Evolutionary conservation across 2,329 filamentous ascomycete species (phyloP), one percentile per base, ranked within the genome.

Genomic region (Lecanicillium sp.): DNA sequence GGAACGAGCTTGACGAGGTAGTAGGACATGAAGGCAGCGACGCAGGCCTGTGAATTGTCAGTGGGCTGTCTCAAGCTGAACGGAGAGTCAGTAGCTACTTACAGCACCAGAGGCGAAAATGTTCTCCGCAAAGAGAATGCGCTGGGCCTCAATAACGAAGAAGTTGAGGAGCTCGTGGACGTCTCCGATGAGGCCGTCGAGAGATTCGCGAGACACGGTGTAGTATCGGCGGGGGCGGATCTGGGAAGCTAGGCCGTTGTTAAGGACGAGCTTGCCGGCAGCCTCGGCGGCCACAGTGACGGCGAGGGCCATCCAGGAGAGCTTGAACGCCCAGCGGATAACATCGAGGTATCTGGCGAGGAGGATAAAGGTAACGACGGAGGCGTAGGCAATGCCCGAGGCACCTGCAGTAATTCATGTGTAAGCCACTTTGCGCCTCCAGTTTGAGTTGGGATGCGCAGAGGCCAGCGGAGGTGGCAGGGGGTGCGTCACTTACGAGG

Each of bases 121-220:
- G 50, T 83, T 84, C 69, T 84, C 81, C 31, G 72, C 79, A 48
- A 79, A 84, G 41, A 84, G 54, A 48, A 84, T 74, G 45, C 79
- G 72, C 66, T 84, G 81, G 36, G 71, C 66, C 65, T 84, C 81
- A 41, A 84, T 81, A 44, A 82, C 69, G 50, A 84, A 79, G 60
- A 84, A 84, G 69, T 84, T 84, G 62, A 80, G 59, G 43, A 84
- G 69, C 61, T 84, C 79, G 53, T 82, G 74, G 29, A 79, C 64
- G 47, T 84, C 80, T 41, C 75, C 76, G 49, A 81, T 72, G 46
- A 79, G 49, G 41, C 62, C 58, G 50, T 84, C 75, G 29, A 84
- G 60, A 6, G 75, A 77, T 49, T 80, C 73, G 47, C 73, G 71
- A 9, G 79, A 72, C 30, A 84, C 60, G 5, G 77, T 81, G 60